These are phyloP conservation scores for Zangia roseola DNA, from an alignment of 768 basidiomycete species.

Conservation along the genomic window DNA sequence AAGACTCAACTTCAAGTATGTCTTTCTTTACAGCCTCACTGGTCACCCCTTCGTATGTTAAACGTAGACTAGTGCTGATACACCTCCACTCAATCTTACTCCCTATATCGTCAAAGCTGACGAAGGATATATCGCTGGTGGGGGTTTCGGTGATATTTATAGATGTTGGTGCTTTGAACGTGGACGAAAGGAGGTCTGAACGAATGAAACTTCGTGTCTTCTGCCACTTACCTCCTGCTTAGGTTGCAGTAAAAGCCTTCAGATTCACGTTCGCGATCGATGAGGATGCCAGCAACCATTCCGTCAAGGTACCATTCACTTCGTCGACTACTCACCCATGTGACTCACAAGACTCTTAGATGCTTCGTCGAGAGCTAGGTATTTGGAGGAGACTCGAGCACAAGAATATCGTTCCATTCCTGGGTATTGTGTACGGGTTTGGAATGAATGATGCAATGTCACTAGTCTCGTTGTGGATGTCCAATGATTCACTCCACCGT, in stretches of 20 bases:
- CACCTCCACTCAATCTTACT: too few relatives aligned
- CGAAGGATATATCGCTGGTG: too few relatives aligned
- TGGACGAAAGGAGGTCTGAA: too few relatives aligned
- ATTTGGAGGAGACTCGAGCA: not conserved
- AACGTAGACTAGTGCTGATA: too few relatives aligned
- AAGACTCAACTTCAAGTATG: too few relatives aligned
- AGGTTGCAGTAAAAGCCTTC: not conserved
- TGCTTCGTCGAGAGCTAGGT: not conserved
- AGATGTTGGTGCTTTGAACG: too few relatives aligned
- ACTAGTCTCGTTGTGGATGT: slow-evolving; percentile 7
- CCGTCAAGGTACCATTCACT: not conserved
- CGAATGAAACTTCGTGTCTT: not conserved
- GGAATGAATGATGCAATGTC: slow-evolving; percentile 21
- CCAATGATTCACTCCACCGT: not conserved
- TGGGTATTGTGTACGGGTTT: slow-evolving; percentile 27
- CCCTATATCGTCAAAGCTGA: too few relatives aligned
- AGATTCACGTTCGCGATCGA: not conserved
- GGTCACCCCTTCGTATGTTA: too few relatives aligned
- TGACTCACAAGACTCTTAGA: not conserved
- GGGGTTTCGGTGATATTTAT: too few relatives aligned
- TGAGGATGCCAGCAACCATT: not conserved
- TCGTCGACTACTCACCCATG: too few relatives aligned
- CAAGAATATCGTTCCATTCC: slow-evolving; percentile 23
- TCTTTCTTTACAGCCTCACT: too few relatives aligned
- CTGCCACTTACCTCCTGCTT: not conserved